phyloP scores from a whole-genome alignment of 768 basidiomycete species.

The Mycena olivaceomarginata region DNA sequence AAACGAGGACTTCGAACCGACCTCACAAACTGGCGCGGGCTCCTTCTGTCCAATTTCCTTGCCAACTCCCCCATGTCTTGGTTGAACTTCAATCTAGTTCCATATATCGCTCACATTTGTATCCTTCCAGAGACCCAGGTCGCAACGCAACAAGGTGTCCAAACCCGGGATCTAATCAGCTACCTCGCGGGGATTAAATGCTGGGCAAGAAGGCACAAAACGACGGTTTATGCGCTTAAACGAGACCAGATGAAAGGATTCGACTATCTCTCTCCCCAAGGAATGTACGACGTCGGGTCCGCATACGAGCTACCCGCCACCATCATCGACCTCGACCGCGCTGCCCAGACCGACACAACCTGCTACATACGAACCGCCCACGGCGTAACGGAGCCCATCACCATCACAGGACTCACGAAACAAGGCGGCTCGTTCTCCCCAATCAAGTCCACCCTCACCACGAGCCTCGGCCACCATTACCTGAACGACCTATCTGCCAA shows the following conservation, averaged over 20 bases:
- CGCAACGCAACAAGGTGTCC: conserved; percentile 38
- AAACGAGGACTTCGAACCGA: too few species aligned
- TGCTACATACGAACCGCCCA: conserved; percentile 43
- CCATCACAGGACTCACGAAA: conserved; percentile 47
- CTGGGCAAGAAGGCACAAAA: conserved; percentile 35
- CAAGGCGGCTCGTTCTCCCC: conserved; percentile 51
- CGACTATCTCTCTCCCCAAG: conserved; percentile 44
- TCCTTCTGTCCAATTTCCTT: conserved; percentile 26
- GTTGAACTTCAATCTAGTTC: conserved; percentile 40
- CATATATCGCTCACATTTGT: conserved; percentile 37
- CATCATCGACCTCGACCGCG: conserved; percentile 44
- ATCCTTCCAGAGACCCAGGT: conserved; percentile 32
- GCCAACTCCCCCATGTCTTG: conserved; percentile 43
- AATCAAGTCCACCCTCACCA: conserved; percentile 50
- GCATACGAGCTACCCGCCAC: conserved; percentile 42
- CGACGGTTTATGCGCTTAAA: conserved; percentile 44
- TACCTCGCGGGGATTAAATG: conserved; percentile 40
- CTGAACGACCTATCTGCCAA: conserved; percentile 14
- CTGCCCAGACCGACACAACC: conserved; percentile 40
- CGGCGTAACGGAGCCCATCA: conserved; percentile 43
- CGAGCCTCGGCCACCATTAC: conserved; percentile 19
- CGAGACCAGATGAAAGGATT: conserved; percentile 35
- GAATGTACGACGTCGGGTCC: conserved; percentile 47
- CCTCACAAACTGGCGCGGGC: too few species aligned
- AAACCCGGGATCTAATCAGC: conserved; percentile 42